Evolutionary conservation across 805 yeast genomes (phyloP).

Genomic region (Cyberlindnera bimundalis): DNA sequence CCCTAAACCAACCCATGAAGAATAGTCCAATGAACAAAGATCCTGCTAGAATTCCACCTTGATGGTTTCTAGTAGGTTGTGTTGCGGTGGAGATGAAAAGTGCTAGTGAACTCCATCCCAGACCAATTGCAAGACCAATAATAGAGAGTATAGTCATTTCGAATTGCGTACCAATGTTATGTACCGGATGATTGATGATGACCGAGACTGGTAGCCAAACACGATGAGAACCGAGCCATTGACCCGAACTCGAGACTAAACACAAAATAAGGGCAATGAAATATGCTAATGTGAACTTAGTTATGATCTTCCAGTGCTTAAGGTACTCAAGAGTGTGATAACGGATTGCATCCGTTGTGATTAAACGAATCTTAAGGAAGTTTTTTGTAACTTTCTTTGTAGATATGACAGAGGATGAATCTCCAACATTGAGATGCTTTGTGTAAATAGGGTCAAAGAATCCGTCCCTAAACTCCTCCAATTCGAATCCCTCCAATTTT

Average conservation of each 20-base stretch:
- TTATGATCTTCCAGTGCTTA: slow-evolving; percentile 17
- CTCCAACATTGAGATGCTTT: slow-evolving; percentile 24
- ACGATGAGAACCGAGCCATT: slow-evolving; percentile 42
- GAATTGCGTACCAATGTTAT: slow-evolving; percentile 43
- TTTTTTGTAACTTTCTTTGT: background rate
- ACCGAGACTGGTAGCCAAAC: slow-evolving; percentile 41
- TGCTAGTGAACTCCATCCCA: slow-evolving; percentile 44
- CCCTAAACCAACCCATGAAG: slow-evolving; percentile 39
- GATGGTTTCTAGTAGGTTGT: slow-evolving; percentile 37
- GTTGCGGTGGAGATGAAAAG: slow-evolving; percentile 40
- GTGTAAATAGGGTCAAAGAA: slow-evolving; percentile 45
- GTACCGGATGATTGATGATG: slow-evolving; percentile 44
- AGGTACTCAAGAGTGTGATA: background rate
- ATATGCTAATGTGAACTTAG: slow-evolving; percentile 33
- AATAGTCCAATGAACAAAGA: slow-evolving; percentile 38
- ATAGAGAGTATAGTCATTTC: slow-evolving; percentile 41
- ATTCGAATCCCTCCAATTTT: slow-evolving; percentile 31
- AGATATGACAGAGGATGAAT: background rate
- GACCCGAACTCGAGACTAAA: slow-evolving; percentile 34
- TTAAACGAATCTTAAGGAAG: background rate
- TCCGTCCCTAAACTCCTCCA: slow-evolving; percentile 47
- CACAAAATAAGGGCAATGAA: slow-evolving; percentile 38
- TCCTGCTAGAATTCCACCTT: slow-evolving; percentile 44
- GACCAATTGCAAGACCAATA: slow-evolving; percentile 38
- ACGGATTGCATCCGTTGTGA: background rate